Evolutionary conservation across 768 basidiomycete species (phyloP).

Genomic region (Phaeolepiota aurea): DNA sequence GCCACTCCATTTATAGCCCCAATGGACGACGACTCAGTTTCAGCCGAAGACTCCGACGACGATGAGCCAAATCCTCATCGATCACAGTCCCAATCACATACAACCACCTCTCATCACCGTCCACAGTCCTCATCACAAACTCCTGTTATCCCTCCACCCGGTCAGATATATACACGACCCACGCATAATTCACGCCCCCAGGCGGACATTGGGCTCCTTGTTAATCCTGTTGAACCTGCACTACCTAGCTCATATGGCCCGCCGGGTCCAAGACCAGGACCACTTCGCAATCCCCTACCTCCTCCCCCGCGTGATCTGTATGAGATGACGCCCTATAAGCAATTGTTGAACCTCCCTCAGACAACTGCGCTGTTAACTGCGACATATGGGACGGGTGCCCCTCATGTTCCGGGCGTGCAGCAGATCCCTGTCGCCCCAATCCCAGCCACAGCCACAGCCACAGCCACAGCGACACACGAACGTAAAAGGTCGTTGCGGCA

Average conservation of each 20-base stretch:
- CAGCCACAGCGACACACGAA: slow-evolving; percentile 9
- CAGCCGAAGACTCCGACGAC: not conserved
- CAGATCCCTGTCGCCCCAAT: slow-evolving; percentile 6
- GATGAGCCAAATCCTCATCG: not conserved
- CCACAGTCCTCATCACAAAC: not conserved
- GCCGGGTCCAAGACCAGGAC: slow-evolving; percentile 13
- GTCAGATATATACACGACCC: slow-evolving; percentile 1
- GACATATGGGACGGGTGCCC: slow-evolving; percentile 15
- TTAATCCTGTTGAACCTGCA: slow-evolving; percentile 23
- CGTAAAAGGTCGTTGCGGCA: slow-evolving; percentile 24
- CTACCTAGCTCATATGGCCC: slow-evolving; percentile 19
- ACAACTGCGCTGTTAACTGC: slow-evolving; percentile 29
- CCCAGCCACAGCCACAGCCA: not conserved
- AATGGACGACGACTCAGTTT: not conserved
- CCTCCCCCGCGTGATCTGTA: slow-evolving; percentile 54
- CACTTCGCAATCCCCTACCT: slow-evolving; percentile 52
- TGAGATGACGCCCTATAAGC: slow-evolving; percentile 46
- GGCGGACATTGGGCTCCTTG: slow-evolving; percentile 16
- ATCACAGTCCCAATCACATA: not conserved
- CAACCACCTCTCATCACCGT: not conserved
- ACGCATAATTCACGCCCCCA: slow-evolving; percentile 8
- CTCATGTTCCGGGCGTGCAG: too few species aligned
- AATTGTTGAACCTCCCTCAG: slow-evolving; percentile 43
- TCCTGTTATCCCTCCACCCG: not conserved
- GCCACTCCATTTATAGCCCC: not conserved